Evolutionary conservation across 352 stramenopile genomes (phyloP).

Genomic region (Peronospora farinosa): DNA sequence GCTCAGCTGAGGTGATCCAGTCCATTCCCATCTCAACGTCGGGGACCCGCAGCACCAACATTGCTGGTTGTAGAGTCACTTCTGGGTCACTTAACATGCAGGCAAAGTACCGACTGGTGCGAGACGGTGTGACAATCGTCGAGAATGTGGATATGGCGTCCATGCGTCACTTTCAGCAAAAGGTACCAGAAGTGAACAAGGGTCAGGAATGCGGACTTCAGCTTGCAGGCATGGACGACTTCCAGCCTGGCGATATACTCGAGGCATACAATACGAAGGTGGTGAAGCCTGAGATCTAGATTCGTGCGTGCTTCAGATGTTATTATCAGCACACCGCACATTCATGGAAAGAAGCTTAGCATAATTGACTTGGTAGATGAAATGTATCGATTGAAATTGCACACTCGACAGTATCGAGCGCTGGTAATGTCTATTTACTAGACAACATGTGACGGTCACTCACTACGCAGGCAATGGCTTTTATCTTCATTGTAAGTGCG

Average conservation of each 20-base stretch:
- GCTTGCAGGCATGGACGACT: conserved; percentile 89
- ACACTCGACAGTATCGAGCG: no score
- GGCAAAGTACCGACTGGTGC: conserved; percentile 77
- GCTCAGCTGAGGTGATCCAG: conserved; percentile 73
- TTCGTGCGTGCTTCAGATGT: conserved; percentile 12
- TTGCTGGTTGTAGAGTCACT: conserved; percentile 94
- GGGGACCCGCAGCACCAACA: conserved; percentile 86
- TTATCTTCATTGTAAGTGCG: no score
- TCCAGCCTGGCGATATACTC: conserved; percentile 92
- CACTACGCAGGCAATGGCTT: no score
- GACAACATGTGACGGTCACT: no score
- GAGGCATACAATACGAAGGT: conserved; percentile 83
- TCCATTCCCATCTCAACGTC: conserved; percentile 80
- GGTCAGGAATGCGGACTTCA: conserved; percentile 98
- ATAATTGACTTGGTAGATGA: conserved; percentile 14
- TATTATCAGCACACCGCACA: conserved; percentile 5
- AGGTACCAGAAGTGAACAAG: conserved; percentile 87
- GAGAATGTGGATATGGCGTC: conserved; percentile 82
- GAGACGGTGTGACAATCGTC: conserved; percentile 87
- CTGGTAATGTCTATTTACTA: no score
- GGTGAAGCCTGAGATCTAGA: conserved; percentile 61
- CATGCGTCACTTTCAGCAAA: conserved; percentile 89
- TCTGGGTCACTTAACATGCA: conserved; percentile 88
- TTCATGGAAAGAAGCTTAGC: conserved; percentile 8
- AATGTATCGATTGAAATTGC: neutral